Evolutionary conservation across 1,139 yeast species (phyloP).

Genomic region (Pichia sp.): DNA sequence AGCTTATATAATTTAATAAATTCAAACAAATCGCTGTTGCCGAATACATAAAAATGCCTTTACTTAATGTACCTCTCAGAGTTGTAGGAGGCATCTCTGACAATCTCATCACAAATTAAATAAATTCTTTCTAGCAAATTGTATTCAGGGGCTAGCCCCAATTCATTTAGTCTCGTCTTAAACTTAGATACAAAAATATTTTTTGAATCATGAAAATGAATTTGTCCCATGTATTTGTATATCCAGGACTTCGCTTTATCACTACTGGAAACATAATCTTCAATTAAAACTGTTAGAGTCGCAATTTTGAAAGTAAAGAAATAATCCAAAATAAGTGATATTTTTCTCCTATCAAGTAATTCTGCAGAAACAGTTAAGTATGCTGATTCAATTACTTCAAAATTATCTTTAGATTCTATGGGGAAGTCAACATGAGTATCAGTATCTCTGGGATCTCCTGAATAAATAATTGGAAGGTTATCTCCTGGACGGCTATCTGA

Average conservation of each 20-base stretch:
- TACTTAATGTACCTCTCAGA: too few species aligned
- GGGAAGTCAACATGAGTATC: too few species aligned
- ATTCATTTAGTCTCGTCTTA: not conserved
- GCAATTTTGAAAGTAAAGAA: conserved; percentile 4
- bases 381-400: too few species aligned
- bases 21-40: too few species aligned
- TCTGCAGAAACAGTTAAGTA: too few species aligned
- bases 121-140: not conserved
- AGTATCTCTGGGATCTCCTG: too few species aligned
- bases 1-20: too few species aligned
- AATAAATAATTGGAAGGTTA: too few species aligned
- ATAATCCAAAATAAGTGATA: conserved; percentile 15
- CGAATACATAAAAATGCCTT: too few species aligned
- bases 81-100: conserved; percentile 11
- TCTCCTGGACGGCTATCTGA: too few species aligned
- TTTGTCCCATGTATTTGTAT: conserved; percentile 6
- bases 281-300: not conserved
- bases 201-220: conserved; percentile 23
- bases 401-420: too few species aligned
- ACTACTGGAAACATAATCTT: not conserved
- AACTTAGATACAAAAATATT: conserved; percentile 3
- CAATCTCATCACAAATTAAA: not conserved
- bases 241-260: conserved; percentile 13
- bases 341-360: conserved; percentile 22
- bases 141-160: too few species aligned